A percentile compares a stretch with the other conserved stretches of the same genome.
Evolutionary conservation across 352 stramenopile species (phyloP).

Genomic region (Phytopythium mirpurense): DNA sequence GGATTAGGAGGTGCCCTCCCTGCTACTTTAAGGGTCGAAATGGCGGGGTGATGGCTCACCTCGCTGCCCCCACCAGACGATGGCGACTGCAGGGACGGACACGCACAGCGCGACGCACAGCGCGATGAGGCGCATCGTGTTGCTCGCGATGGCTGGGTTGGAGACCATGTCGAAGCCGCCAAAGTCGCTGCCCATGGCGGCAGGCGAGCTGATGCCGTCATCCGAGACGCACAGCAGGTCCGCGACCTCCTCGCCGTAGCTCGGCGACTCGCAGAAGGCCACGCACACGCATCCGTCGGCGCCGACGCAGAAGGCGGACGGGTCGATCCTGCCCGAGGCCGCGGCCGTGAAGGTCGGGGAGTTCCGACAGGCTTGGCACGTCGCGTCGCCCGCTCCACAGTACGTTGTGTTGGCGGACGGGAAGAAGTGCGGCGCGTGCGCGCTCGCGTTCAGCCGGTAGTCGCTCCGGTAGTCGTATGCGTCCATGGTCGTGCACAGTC

Average conservation of each 20-base stretch:
- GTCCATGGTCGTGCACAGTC: conserved; percentile 27
- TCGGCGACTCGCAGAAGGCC: conserved; percentile 26
- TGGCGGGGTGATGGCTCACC: no score
- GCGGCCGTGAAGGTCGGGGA: conserved; percentile 1
- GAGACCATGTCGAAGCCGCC: neutral
- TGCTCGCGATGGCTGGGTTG: neutral
- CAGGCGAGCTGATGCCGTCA: neutral
- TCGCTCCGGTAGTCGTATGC: conserved; percentile 20
- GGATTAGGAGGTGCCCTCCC: no score
- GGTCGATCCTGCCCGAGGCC: conserved; percentile 3
- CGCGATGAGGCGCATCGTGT: conserved; percentile 5
- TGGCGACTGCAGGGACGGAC: neutral
- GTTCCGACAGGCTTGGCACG: conserved; percentile 18
- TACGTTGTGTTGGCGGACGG: conserved; percentile 46
- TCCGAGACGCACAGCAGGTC: conserved; percentile 11
- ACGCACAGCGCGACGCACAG: conserved; percentile 7
- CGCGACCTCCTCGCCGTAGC: conserved; percentile 15
- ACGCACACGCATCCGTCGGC: conserved; percentile 29
- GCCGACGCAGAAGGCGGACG: conserved; percentile 24
- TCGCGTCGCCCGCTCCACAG: conserved; percentile 24
- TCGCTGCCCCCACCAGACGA: conserved; percentile 9
- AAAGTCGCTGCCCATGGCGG: neutral
- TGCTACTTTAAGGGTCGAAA: no score
- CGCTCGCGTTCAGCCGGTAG: conserved; percentile 18
- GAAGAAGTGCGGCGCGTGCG: conserved; percentile 25